Evolutionary conservation across 2,329 filamentous ascomycete genomes (phyloP).

Genomic region (Talaromyces sp.): DNA sequence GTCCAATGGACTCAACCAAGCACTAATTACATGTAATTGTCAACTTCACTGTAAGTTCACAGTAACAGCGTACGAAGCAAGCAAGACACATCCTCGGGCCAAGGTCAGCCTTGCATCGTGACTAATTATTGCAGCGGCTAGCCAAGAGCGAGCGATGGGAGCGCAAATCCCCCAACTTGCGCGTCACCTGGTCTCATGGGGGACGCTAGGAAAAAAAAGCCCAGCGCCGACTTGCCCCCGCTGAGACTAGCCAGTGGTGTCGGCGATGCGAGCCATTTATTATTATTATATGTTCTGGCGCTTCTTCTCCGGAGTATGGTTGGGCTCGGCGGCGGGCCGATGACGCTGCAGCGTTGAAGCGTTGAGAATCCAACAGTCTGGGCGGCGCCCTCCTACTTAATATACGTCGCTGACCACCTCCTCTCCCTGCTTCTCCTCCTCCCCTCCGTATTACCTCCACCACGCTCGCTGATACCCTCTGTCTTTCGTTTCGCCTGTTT

Average conservation of each 20-base stretch:
- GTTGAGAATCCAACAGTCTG: constrained; percentile 11
- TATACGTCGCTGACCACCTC: not conserved
- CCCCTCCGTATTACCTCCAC: not conserved
- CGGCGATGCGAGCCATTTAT: not conserved
- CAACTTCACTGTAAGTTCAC: too few species aligned
- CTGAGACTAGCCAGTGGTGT: not conserved
- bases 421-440: not conserved
- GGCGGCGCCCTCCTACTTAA: not conserved
- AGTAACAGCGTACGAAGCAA: not conserved
- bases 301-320: constrained; percentile 1
- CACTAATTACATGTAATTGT: not conserved
- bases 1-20: not conserved
- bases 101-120: not conserved
- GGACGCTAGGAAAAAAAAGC: not conserved
- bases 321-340: constrained; percentile 11
- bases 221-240: not conserved
- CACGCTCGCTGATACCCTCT: not conserved
- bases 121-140: not conserved
- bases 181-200: not conserved
- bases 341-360: constrained; percentile 10
- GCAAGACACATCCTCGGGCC: not conserved
- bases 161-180: not conserved
- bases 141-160: not conserved
- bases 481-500: not conserved
- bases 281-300: not conserved